These are phyloP conservation scores for Endotrypanum monterogeii DNA, from an alignment of 208 protist genomes.

Conservation along the genomic window DNA sequence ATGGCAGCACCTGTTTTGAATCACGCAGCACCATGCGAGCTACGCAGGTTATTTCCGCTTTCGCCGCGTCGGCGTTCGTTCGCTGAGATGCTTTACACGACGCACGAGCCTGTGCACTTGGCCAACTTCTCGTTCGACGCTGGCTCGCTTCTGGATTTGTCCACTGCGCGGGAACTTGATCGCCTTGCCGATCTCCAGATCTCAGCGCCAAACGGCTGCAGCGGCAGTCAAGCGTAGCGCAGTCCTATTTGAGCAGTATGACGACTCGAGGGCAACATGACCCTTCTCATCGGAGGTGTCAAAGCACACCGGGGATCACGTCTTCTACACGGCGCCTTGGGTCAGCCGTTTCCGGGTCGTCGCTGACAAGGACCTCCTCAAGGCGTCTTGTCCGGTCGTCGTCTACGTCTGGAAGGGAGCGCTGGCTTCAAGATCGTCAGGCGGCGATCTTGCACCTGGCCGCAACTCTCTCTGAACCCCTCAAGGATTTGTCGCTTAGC, in stretches of 20 bases:
- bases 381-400: not conserved
- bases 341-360: not conserved
- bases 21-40: not conserved
- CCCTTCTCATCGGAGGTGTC: not conserved
- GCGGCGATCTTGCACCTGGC: not conserved
- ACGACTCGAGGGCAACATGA: not conserved
- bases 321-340: not conserved
- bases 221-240: not conserved
- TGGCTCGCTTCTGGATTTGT: constrained; percentile 10
- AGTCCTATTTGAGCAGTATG: not conserved
- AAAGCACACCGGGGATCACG: not conserved
- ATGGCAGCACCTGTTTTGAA: not conserved
- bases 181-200: constrained; percentile 6
- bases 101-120: not conserved
- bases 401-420: not conserved
- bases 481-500: not conserved
- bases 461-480: not conserved
- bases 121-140: constrained; percentile 20
- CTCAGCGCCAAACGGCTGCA: not conserved
- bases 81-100: not conserved
- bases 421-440: not conserved
- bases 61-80: not conserved
- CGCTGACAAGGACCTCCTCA: not conserved
- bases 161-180: constrained; percentile 17
- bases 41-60: not conserved